Evolutionary conservation across 306 rosid genomes (phyloP).

Genomic region (Lathyrus oleraceus): DNA sequence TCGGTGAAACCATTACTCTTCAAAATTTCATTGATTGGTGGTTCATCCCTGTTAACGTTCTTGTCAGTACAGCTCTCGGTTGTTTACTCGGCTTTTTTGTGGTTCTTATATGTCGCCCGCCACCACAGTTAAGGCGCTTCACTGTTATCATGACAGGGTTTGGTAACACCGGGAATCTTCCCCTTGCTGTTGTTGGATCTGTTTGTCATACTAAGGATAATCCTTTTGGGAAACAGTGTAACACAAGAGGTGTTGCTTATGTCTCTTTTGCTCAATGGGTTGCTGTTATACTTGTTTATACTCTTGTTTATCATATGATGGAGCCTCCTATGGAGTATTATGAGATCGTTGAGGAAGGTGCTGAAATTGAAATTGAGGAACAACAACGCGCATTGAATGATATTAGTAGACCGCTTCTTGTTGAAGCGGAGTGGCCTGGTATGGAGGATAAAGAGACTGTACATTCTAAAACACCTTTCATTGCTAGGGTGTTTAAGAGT

Average conservation of each 20-base stretch:
- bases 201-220: constrained; percentile 67
- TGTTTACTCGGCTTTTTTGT: constrained; percentile 67
- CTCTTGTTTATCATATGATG: constrained; percentile 95
- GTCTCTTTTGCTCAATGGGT: constrained; percentile 89
- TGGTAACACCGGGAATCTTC: constrained; percentile 91
- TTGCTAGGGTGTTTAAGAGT: constrained; percentile 63
- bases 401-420: constrained; percentile 74
- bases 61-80: constrained; percentile 70
- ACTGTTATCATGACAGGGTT: constrained; percentile 83
- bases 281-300: constrained; percentile 81
- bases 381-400: constrained; percentile 31
- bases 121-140: constrained; percentile 63
- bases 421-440: constrained; percentile 99
- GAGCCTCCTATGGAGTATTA: constrained; percentile 81
- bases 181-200: constrained; percentile 75
- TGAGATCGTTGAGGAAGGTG: constrained; percentile 69
- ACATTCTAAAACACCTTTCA: constrained; percentile 76
- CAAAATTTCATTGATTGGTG: constrained; percentile 66
- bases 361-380: constrained; percentile 55
- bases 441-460: constrained; percentile 87
- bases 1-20: constrained; percentile 40
- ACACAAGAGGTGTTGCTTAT: constrained; percentile 82
- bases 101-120: constrained; percentile 74
- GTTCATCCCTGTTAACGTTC: constrained; percentile 84
- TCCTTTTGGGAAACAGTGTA: constrained; percentile 78